Base-by-base conservation (phyloP, 352 stramenopile genomes). In the Globisporangium carolinianum region DNA sequence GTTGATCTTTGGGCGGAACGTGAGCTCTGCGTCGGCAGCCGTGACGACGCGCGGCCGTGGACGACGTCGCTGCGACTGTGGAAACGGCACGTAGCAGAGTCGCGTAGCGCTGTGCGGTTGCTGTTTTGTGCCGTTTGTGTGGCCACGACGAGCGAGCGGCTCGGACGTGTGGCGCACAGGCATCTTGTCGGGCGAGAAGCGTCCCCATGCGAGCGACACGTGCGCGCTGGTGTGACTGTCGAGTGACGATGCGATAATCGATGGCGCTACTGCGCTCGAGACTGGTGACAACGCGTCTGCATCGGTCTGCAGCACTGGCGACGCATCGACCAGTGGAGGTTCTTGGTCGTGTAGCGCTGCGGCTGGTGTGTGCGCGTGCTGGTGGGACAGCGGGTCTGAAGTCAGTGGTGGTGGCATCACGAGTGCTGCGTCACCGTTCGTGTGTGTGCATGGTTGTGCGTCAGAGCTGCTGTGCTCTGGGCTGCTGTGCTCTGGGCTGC, bases 1-100 rank as follows among this genome's bases (percentile, higher is more conserved):
- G 68, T 87, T 87, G 60, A 87, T 84, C 55, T 68, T 83, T 10
- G 76, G 74, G 7, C 66, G 67, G 45, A 84, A 87, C 4, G 74
- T 79, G 10, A 79, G 62, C 32, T 84, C 72, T 3, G 46, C 61
- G 4, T 74, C 64, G 6, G 65, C 64, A 11, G 66, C 57, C 11
- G 69, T 63, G 59, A 71, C 55, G 36, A 54, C 35, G 24, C 55
- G 54, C 51, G 53, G 60, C 47, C 62, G 57, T 38, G 65, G 42
- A 11, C 61, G 58, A 11, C 61, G 32, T n/a, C 57, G 62, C 2
- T 54, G 5, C 10, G 65, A 45, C 17, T 60, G 48, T 51, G 63
- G 64, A 4, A 70, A 56, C 18, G 50, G 58, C 8, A 63, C 46
- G 43, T 63, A 63, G 14, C 45, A 63, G 17, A 58, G 32, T 14